Percentiles rank a stretch among this genome's conserved stretches.
These are phyloP conservation scores for Fusarium brachygibbosum DNA, from an alignment of 2,329 filamentous ascomycete genomes.

Conservation along the genomic window DNA sequence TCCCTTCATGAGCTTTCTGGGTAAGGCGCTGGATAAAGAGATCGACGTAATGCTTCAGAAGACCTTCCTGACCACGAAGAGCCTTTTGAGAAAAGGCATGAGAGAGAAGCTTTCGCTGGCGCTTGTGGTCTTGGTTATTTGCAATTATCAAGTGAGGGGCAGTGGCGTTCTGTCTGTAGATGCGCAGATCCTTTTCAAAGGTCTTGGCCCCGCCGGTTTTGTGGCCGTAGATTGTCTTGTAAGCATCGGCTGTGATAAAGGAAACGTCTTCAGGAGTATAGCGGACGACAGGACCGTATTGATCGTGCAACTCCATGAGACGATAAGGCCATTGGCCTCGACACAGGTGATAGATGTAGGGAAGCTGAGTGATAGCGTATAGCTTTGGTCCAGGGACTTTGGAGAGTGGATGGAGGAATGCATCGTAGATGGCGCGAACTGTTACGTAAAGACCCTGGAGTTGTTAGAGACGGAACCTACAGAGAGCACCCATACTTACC, in stretches of 20 bases:
- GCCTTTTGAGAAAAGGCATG: constrained; percentile 19
- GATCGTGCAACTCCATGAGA: not conserved
- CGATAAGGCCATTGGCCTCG: not conserved
- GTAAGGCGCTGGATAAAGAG: not conserved
- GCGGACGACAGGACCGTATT: constrained; percentile 14
- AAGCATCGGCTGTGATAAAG: constrained; percentile 13
- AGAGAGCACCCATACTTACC: not conserved
- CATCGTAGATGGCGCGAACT: not conserved
- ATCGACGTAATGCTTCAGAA: constrained; percentile 5
- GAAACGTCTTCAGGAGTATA: constrained; percentile 1
- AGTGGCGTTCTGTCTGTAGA: not conserved
- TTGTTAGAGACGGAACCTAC: not conserved
- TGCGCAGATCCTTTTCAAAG: not conserved
- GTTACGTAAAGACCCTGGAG: not conserved
- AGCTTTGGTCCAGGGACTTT: constrained; percentile 16
- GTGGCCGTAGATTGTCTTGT: constrained; percentile 9
- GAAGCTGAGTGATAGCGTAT: not conserved
- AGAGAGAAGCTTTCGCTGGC: constrained; percentile 9
- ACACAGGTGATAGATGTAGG: constrained; percentile 2
- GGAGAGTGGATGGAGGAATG: constrained; percentile 16
- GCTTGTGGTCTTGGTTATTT: constrained; percentile 2
- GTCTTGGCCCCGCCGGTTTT: not conserved
- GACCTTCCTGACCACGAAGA: not conserved
- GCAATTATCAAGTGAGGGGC: not conserved
- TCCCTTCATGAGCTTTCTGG: not conserved